Conservation (phyloP, 2,329 filamentous ascomycete genomes). For the Cladosporium halotolerans region DNA sequence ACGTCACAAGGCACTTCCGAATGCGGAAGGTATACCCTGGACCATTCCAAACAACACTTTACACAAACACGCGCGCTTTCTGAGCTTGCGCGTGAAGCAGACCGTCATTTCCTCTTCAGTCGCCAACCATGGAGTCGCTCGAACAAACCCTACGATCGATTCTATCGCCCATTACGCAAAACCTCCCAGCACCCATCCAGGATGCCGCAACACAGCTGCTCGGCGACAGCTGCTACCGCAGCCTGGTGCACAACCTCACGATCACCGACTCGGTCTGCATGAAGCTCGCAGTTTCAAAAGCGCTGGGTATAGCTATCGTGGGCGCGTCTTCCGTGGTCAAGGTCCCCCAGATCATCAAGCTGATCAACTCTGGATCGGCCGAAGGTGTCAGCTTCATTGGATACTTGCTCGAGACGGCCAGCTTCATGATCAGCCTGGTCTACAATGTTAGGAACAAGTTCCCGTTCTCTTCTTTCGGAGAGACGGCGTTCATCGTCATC, state of each 20-base stretch:
- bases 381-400: conserved; percentile 81
- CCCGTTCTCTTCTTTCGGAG: conserved; percentile 94
- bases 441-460: conserved; percentile 90
- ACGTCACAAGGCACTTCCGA: too few species aligned
- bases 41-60: too few species aligned
- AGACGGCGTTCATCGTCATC: conserved; percentile 83
- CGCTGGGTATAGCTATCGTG: conserved; percentile 87
- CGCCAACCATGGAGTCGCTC: conserved; percentile 38
- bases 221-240: conserved; percentile 76
- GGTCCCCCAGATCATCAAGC: conserved; percentile 92
- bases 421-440: conserved; percentile 81
- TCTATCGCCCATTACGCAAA: conserved; percentile 41
- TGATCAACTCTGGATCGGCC: conserved; percentile 72
- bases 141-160: conserved; percentile 38
- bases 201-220: conserved; percentile 73
- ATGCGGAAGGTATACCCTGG: too few species aligned
- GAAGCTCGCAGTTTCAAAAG: conserved; percentile 87
- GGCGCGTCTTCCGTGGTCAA: conserved; percentile 87
- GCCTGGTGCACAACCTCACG: conserved; percentile 79
- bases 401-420: conserved; percentile 84
- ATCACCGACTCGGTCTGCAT: conserved; percentile 70
- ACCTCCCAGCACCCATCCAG: conserved; percentile 62
- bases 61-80: too few species aligned
- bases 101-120: too few species aligned
- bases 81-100: too few species aligned